phyloP scores from a whole-genome alignment of 2,329 filamentous ascomycete species.

The Plenodomus tracheiphilus region DNA sequence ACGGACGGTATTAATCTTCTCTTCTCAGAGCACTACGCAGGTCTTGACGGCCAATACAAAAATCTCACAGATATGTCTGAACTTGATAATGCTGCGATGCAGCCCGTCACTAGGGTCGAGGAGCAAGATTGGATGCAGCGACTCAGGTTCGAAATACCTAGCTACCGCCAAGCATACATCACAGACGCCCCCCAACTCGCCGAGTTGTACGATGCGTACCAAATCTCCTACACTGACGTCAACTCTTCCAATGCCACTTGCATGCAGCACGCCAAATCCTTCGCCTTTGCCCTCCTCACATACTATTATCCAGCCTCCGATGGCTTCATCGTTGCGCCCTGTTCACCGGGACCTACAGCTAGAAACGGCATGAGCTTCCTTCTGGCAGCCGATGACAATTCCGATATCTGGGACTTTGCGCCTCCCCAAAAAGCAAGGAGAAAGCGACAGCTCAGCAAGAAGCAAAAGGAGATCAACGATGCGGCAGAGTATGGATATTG shows the following conservation, averaged over 20 bases:
- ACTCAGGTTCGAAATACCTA: neutral
- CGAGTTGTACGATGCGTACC: conserved; percentile 14
- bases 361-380: conserved; percentile 18
- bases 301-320: conserved; percentile 27
- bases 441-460: neutral
- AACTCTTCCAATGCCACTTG: conserved; percentile 9
- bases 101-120: too few species aligned
- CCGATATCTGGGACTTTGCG: conserved; percentile 3
- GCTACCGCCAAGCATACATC: neutral
- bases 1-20: too few species aligned
- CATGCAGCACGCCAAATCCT: conserved; percentile 19
- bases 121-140: too few species aligned
- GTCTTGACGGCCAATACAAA: too few species aligned
- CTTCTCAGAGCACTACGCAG: too few species aligned
- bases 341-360: conserved; percentile 9
- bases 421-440: neutral
- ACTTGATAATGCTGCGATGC: too few species aligned
- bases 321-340: conserved; percentile 18
- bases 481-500: neutral
- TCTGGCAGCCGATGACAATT: conserved; percentile 8
- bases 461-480: neutral
- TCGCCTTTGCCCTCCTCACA: conserved; percentile 21
- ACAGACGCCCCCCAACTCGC: conserved; percentile 11
- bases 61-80: too few species aligned
- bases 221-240: conserved; percentile 8